These are phyloP conservation scores for Kuraishia cidri DNA, from an alignment of 805 yeast species.

Conservation along the genomic window DNA sequence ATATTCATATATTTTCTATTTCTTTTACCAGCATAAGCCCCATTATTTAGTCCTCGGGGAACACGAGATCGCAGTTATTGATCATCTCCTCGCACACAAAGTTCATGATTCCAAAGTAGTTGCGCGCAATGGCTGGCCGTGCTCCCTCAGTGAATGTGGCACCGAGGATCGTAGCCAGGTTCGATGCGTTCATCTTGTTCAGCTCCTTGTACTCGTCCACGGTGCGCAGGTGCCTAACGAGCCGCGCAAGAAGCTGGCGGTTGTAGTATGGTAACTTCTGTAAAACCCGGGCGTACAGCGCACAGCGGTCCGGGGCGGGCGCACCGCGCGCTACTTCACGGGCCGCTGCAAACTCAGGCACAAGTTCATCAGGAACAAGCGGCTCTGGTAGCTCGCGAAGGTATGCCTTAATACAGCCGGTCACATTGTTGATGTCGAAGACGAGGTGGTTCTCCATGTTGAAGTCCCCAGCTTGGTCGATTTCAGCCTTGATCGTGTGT, in stretches of 20 bases:
- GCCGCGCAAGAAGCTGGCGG: constrained; percentile 55
- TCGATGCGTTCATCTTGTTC: constrained; percentile 84
- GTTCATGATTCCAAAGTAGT: constrained; percentile 47
- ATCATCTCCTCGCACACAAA: constrained; percentile 42
- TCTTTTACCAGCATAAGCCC: too few relatives aligned
- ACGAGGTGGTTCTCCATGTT: constrained; percentile 30
- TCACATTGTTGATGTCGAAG: constrained; percentile 76
- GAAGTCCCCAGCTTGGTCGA: constrained; percentile 37
- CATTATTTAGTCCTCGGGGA: too few relatives aligned
- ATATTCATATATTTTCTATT: too few relatives aligned
- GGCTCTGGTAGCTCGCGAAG: constrained; percentile 86
- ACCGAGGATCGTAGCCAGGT: constrained; percentile 83
- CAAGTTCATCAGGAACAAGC: constrained; percentile 56
- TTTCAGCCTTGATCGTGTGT: constrained; percentile 28
- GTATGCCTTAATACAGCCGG: constrained; percentile 80
- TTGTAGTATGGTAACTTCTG: constrained; percentile 52
- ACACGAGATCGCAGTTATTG: constrained; percentile 28
- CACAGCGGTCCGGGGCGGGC: constrained; percentile 11
- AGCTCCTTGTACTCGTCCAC: constrained; percentile 57
- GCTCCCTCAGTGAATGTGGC: constrained; percentile 53
- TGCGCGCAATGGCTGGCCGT: constrained; percentile 32
- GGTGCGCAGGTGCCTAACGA: constrained; percentile 60
- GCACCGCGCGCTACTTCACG: constrained; percentile 13
- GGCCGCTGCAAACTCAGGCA: constrained; percentile 43
- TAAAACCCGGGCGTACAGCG: constrained; percentile 13